These are phyloP conservation scores for Populus nigra DNA, from an alignment of 345 rosid genomes.

Conservation along the genomic window DNA sequence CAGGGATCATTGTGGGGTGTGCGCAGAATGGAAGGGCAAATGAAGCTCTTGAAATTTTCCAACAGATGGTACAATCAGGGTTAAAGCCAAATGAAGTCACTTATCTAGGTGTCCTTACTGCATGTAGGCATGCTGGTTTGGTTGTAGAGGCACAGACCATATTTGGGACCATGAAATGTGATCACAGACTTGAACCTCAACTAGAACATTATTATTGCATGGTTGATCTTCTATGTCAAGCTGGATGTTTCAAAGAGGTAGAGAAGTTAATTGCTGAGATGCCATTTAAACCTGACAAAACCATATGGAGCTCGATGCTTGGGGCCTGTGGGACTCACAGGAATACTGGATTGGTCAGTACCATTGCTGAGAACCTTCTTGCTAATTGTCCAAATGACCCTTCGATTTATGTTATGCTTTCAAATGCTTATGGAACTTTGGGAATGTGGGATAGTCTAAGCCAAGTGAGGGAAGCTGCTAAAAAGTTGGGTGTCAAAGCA, in stretches of 20 bases:
- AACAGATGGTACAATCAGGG: conserved; percentile 48
- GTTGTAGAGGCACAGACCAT: conserved; percentile 50
- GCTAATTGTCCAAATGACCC: conserved; percentile 44
- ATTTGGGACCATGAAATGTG: conserved; percentile 47
- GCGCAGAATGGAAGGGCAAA: conserved; percentile 66
- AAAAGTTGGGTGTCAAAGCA: conserved; percentile 47
- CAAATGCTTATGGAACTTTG: conserved; percentile 60
- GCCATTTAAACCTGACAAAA: conserved; percentile 63
- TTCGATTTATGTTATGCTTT: conserved; percentile 56
- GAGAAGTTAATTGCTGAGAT: conserved; percentile 45
- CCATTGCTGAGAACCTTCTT: conserved; percentile 43
- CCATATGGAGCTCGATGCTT: conserved; percentile 69
- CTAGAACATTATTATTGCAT: conserved; percentile 68
- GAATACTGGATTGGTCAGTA: conserved; percentile 39
- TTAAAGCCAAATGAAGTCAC: conserved; percentile 69
- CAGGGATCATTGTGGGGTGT: conserved; percentile 66
- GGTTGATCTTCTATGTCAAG: conserved; percentile 71
- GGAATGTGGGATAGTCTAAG: conserved; percentile 64
- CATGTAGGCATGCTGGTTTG: conserved; percentile 69
- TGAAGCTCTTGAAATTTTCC: conserved; percentile 51
- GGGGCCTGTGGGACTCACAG: conserved; percentile 58
- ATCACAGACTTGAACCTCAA: conserved; percentile 51
- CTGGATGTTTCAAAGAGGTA: conserved; percentile 52
- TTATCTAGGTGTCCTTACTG: conserved; percentile 60
- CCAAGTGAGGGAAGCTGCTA: conserved; percentile 53